A percentile compares a stretch with the other conserved stretches of the same genome.
Conservation (phyloP, 164 flowering plant genomes). For the Stephania yunnanensis region DNA sequence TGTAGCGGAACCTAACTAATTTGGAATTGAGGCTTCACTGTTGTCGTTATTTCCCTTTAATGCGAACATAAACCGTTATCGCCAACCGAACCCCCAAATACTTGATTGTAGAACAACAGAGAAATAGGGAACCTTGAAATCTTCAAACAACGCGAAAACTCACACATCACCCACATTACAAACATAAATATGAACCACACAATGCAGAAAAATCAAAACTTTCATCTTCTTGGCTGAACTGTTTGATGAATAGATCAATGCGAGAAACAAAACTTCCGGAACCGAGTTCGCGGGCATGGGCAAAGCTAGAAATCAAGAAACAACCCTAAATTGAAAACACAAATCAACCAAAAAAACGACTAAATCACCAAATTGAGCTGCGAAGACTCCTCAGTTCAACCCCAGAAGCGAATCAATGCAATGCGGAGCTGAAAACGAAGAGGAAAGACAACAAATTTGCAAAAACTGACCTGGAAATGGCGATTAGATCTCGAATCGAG, state of each 20-base stretch:
- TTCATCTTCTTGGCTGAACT: not conserved
- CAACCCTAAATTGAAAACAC: not conserved
- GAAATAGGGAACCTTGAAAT: not conserved
- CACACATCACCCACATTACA: not conserved
- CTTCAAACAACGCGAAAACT: not conserved
- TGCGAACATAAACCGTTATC: too few species aligned
- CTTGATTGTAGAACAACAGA: not conserved
- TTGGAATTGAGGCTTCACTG: too few species aligned
- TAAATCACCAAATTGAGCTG: not conserved
- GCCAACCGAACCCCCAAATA: not conserved
- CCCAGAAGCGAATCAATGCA: not conserved
- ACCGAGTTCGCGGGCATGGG: not conserved
- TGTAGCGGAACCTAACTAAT: too few species aligned
- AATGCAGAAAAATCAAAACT: not conserved
- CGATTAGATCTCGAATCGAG: not conserved
- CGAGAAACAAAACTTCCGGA: not conserved
- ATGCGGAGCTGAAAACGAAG: not conserved
- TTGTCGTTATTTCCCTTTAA: too few species aligned
- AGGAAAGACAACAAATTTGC: not conserved
- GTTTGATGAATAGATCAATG: not conserved
- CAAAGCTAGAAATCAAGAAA: not conserved
- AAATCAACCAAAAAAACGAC: not conserved
- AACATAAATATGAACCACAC: not conserved
- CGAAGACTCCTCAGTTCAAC: not conserved
- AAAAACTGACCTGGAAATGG: conserved; percentile 2